phyloP scores from a whole-genome alignment of 2,329 filamentous ascomycete genomes.

The Ambrosiella cleistominuta region DNA sequence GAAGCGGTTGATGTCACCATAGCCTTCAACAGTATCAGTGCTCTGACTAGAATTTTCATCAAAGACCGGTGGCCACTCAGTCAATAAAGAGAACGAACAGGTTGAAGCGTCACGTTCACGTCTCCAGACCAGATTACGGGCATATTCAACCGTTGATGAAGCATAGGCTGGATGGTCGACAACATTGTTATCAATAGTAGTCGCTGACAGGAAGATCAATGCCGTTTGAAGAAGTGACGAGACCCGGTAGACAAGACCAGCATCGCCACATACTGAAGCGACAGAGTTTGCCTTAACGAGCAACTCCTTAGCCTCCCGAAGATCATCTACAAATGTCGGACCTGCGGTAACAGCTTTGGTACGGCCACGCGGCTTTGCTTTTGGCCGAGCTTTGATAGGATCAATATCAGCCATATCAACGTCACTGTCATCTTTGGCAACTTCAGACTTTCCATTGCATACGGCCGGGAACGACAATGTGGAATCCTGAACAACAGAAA shows the following conservation, averaged over 20 bases:
- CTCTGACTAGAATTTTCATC: neutral
- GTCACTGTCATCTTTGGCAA: slow-evolving; percentile 2
- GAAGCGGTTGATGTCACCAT: slow-evolving; percentile 43
- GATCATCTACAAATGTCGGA: slow-evolving; percentile 36
- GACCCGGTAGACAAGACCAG: slow-evolving; percentile 43
- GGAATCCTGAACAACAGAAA: slow-evolving; percentile 80
- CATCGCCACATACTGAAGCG: slow-evolving; percentile 35
- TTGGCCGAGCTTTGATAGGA: neutral
- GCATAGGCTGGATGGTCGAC: slow-evolving; percentile 37
- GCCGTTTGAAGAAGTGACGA: slow-evolving; percentile 47
- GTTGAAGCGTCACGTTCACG: slow-evolving; percentile 41
- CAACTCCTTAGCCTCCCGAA: slow-evolving; percentile 48
- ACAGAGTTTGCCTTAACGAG: slow-evolving; percentile 45
- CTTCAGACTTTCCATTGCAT: slow-evolving; percentile 17
- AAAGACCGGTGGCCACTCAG: slow-evolving; percentile 14
- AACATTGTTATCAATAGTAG: slow-evolving; percentile 28
- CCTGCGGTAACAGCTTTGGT: slow-evolving; percentile 13
- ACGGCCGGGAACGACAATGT: slow-evolving; percentile 74
- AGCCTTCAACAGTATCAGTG: slow-evolving; percentile 22
- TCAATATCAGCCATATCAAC: neutral
- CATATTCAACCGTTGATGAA: slow-evolving; percentile 48
- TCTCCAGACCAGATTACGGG: slow-evolving; percentile 49
- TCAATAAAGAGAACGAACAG: slow-evolving; percentile 18
- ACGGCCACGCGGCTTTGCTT: slow-evolving; percentile 4
- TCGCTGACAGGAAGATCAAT: slow-evolving; percentile 47